Evolutionary conservation across 1,284 basidiomycete species (phyloP), one percentile per base, ranked within the genome.

Genomic region (Ganoderma sinense): DNA sequence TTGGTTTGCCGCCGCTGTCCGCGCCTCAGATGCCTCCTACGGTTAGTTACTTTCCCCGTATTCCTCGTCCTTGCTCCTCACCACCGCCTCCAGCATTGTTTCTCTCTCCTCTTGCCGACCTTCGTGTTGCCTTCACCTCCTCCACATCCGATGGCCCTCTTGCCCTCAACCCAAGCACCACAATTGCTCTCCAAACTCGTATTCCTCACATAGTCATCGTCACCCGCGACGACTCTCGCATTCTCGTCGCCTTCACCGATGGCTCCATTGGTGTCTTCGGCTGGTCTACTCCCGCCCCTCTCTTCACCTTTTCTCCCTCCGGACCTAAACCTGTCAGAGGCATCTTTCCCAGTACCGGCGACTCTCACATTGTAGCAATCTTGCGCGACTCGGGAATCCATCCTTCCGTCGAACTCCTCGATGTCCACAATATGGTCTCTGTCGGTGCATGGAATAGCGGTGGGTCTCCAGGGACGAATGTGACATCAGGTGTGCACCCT

Each of bases 271-370:
- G 85, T 13, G 83, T 90, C 0, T 93, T 87, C 71, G 88, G 91
- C 71, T 72, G 80, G 6, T 86, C 85, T n/a, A 73, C 82, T 14
- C 80, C 81, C 23, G 74, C 82, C 4, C 88, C 90, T 16, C 68
- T 88, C 0, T 84, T 87, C 70, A 80, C 83, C 0, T 86, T 88
- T 67, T 80, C 86, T 62, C 79, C 84, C 7, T 82, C 85, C 11
- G 75, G 77, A 0, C 75, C 84, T 14, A 81, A 84, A 8, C 75
- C 85, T 4, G 78, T 89, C 62, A 80, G 85, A 13, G 87, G 90
- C 70, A 85, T 94, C 63, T 75, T 84, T 5, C 85, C 91, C 0
- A 94, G 94, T 80, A 91, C 92, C 4, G 89, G 87, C 11, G 88
- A 86, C 60, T 82, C 85, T 7, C 87, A 91, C 58, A 77, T 91